Evolutionary conservation across 2,329 filamentous ascomycete species (phyloP), one percentile per base, ranked within the genome.

Genomic region (Xylaria digitata): DNA sequence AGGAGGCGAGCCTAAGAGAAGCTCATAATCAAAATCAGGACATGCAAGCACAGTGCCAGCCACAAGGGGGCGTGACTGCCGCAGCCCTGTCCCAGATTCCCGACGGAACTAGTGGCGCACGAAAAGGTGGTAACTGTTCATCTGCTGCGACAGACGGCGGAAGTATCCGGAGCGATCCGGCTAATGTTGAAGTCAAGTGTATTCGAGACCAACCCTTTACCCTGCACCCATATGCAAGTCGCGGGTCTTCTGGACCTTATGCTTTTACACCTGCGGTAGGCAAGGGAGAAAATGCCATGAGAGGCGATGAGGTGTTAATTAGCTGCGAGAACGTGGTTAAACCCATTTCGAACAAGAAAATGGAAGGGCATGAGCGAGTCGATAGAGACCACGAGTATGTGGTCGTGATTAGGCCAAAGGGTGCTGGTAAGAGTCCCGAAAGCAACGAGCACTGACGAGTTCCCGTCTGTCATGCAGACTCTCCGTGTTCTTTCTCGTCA

Each of bases 41-140:
- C n/a, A 61, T 69, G 6, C 63, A 54, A 26, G 59, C 59, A 19
- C 54, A 68, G 32, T 46, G 71, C 15, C 53, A 30, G 11, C 52
- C 49, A 17, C 23, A 48, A 19, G 42, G 50, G 6, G 66, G 32
- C 42, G 42, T 74, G 42, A 73, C 66, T 1, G 66, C 66, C 3
- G 72, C 65, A 23, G 65, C 69, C 50, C 48, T 74, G 52, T 67
- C 73, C 8, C 60, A 63, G 11, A 49, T 74, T 37, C 48, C 67
- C 37, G 37, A 15, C 13, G 61, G 57, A 34, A 26, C 53, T 2
- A 42, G 45, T 17, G 30, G 58, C 5, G 75, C 75, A 59, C 69
- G 75, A 50, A 76, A 77, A 50, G 65, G 72, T 48, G 76, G 74
- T 40, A 34, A 66, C 2, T 70, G 68, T 17, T 77, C 76, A 6